Percentiles rank a stretch among this genome's conserved stretches.
Conservation (phyloP, 345 rosid genomes). For the Dovyalis caffra region DNA sequence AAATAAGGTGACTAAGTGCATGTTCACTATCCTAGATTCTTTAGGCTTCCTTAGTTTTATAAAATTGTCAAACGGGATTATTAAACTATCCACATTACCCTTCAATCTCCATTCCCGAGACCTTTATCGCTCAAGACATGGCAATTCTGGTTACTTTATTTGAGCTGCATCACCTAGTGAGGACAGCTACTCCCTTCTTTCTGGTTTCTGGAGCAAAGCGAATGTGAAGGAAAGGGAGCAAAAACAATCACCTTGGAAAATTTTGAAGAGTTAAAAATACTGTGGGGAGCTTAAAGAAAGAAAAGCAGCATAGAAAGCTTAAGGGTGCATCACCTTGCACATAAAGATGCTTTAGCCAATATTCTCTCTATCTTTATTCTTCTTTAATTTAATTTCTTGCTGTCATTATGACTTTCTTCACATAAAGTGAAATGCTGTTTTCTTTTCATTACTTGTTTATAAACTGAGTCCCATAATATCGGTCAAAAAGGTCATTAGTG, state of each 20-base stretch:
- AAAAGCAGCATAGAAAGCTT: slow-evolving; percentile 16
- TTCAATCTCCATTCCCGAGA: background rate
- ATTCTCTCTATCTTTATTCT: slow-evolving; percentile 38
- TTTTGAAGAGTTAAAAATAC: slow-evolving; percentile 13
- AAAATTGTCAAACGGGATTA: background rate
- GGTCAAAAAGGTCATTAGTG: slow-evolving; percentile 6
- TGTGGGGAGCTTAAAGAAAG: slow-evolving; percentile 24
- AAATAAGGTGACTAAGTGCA: background rate
- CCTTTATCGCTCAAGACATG: too few species aligned
- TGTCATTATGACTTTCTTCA: background rate
- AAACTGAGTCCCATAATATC: background rate
- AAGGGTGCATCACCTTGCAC: slow-evolving; percentile 32
- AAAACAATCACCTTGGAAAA: background rate
- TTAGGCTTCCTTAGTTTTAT: background rate
- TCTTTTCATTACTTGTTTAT: background rate
- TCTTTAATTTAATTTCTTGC: slow-evolving; percentile 18
- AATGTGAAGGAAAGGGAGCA: background rate
- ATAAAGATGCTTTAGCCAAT: slow-evolving; percentile 36
- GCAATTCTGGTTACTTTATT: background rate
- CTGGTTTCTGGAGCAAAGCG: slow-evolving; percentile 9
- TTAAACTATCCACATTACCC: background rate
- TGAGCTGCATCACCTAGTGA: background rate
- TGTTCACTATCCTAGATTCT: slow-evolving; percentile 12
- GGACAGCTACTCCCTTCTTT: slow-evolving; percentile 13
- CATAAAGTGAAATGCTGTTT: background rate